Conservation (phyloP, 2,329 filamentous ascomycete genomes). For the Macrophomina pseudophaseolina region DNA sequence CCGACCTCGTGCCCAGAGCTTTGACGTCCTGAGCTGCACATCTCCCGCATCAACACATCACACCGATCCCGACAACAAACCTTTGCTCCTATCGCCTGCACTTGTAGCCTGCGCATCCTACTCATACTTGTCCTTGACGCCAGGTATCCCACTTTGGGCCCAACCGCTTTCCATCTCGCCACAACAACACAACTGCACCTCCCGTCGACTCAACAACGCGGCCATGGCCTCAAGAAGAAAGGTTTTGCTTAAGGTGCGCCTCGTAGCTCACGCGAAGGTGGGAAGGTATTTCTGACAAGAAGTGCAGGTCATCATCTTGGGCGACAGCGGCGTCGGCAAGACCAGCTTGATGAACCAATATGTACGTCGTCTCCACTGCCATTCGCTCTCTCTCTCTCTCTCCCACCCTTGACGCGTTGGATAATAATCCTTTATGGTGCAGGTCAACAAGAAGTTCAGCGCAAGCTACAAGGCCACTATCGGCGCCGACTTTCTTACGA, state of each 20-base stretch:
- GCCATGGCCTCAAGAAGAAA: conserved; percentile 83
- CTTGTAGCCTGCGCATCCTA: conserved; percentile 5
- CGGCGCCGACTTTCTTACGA: conserved; percentile 96
- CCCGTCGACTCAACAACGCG: conserved; percentile 18
- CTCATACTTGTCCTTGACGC: neutral
- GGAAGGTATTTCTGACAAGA: conserved; percentile 29
- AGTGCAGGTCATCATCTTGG: conserved; percentile 91
- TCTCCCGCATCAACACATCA: conserved; percentile 25
- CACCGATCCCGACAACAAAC: conserved; percentile 23
- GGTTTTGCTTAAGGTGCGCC: conserved; percentile 81
- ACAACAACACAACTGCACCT: conserved; percentile 2
- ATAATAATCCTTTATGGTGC: conserved; percentile 24
- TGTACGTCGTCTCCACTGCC: conserved; percentile 63
- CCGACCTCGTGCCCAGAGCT: conserved; percentile 25
- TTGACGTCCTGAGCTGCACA: conserved; percentile 23
- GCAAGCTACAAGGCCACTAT: conserved; percentile 99
- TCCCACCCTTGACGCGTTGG: neutral
- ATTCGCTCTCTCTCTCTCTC: neutral
- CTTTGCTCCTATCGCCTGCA: conserved; percentile 4
- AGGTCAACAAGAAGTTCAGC: conserved; percentile 99
- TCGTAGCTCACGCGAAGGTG: conserved; percentile 23
- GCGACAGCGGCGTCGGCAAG: conserved; percentile 98
- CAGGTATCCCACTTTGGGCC: neutral
- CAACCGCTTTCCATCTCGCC: neutral
- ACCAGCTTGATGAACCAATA: conserved; percentile 99